Conservation (phyloP, 108 stramenopile genomes). For the Cyclostephanos invisitatus region DNA sequence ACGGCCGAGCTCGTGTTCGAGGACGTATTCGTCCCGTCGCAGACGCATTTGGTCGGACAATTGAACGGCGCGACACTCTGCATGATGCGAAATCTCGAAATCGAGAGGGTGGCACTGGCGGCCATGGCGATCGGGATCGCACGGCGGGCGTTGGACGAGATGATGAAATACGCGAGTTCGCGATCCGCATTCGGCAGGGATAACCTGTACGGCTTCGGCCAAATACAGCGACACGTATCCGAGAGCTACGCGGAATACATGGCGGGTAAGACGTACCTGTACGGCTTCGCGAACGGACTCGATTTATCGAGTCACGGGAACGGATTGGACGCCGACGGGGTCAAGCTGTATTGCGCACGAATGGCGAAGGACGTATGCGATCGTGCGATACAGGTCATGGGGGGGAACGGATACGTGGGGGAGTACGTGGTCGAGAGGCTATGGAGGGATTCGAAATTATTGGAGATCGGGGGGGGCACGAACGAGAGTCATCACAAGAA, state of each 20-base stretch:
- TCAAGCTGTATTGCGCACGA: slow-evolving; percentile 94
- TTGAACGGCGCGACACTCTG: slow-evolving; percentile 91
- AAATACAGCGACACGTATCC: slow-evolving; percentile 92
- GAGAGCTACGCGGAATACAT: slow-evolving; percentile 97
- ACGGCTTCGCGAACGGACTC: slow-evolving; percentile 80
- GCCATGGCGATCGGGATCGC: slow-evolving; percentile 97
- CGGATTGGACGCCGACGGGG: slow-evolving; percentile 96
- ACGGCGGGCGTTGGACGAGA: slow-evolving; percentile 89
- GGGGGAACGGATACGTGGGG: slow-evolving; percentile 98
- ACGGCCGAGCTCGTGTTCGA: slow-evolving; percentile 99
- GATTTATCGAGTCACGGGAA: slow-evolving; percentile 83
- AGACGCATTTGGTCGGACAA: slow-evolving; percentile 85
- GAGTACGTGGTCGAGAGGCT: slow-evolving; percentile 97
- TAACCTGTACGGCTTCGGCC: slow-evolving; percentile 87
- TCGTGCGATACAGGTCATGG: slow-evolving; percentile 97
- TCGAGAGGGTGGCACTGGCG: slow-evolving; percentile 95
- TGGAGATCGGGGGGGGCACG: slow-evolving; percentile 99
- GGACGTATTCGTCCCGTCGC: slow-evolving; percentile 82
- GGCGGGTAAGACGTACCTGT: slow-evolving; percentile 94
- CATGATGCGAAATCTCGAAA: slow-evolving; percentile 99
- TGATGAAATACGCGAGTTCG: slow-evolving; percentile 88
- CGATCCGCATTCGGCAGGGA: slow-evolving; percentile 91
- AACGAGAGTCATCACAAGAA: slow-evolving; percentile 99
- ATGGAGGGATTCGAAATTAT: slow-evolving; percentile 97
- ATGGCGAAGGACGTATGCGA: slow-evolving; percentile 98